Evolutionary conservation across 495 filamentous ascomycete species (phyloP).

Genomic region (Penicillium longicatenatum): DNA sequence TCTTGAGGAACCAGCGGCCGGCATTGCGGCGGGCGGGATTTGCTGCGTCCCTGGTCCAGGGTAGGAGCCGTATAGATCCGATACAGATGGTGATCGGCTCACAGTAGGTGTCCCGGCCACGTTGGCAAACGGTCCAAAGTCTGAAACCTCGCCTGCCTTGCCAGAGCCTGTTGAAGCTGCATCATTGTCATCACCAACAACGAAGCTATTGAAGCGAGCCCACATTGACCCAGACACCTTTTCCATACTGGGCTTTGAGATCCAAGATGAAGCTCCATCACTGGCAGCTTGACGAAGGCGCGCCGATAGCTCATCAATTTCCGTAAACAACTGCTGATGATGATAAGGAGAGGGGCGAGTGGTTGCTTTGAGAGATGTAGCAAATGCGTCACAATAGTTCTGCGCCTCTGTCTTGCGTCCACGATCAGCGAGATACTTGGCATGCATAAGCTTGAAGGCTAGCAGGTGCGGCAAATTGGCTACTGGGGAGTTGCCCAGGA

Average conservation of each 20-base stretch:
- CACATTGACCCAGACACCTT: constrained; percentile 87
- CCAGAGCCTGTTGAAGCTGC: constrained; percentile 58
- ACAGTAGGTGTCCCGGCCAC: constrained; percentile 79
- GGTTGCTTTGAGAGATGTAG: constrained; percentile 73
- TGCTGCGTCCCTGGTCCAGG: constrained; percentile 37
- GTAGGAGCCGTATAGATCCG: constrained; percentile 73
- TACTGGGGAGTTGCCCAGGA: constrained; percentile 57
- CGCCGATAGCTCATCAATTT: constrained; percentile 80
- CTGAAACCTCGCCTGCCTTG: constrained; percentile 52
- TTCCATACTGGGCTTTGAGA: constrained; percentile 91
- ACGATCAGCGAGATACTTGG: constrained; percentile 77
- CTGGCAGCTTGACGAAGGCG: constrained; percentile 81
- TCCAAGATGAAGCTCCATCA: constrained; percentile 72
- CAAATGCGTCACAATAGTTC: constrained; percentile 87
- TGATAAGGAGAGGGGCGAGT: constrained; percentile 85
- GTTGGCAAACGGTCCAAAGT: constrained; percentile 77
- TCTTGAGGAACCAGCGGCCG: constrained; percentile 54
- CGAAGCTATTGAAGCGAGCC: constrained; percentile 91
- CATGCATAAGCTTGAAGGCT: constrained; percentile 86
- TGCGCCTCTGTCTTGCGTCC: constrained; percentile 82
- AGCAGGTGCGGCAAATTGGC: constrained; percentile 80
- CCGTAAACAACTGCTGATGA: constrained; percentile 67
- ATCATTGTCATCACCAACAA: constrained; percentile 85
- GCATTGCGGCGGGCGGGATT: constrained; percentile 38
- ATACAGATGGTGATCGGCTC: constrained; percentile 75